Conservation (phyloP, 805 yeast species). For the Saccharomyces eubayanus region DNA sequence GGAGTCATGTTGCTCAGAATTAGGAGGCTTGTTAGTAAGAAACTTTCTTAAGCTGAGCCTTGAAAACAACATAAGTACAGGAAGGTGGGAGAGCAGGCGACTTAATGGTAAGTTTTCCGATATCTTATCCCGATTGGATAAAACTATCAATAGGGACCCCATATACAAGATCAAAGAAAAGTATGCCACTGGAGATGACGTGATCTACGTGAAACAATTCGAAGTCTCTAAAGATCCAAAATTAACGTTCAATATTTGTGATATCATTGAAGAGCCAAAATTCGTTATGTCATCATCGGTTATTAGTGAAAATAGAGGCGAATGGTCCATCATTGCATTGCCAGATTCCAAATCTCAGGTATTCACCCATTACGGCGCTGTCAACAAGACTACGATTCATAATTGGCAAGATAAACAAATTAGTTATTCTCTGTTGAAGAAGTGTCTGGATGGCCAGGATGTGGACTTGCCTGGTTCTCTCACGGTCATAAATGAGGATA, state of each 20-base stretch:
- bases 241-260: constrained; percentile 45
- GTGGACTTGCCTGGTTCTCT: constrained; percentile 3
- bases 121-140: constrained; percentile 6
- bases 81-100: constrained; percentile 11
- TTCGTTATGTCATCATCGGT: constrained; percentile 70
- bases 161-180: constrained; percentile 7
- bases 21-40: constrained; percentile 49
- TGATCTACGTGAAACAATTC: constrained; percentile 7
- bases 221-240: constrained; percentile 11
- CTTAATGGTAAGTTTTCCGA: constrained; percentile 4
- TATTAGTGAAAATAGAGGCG: constrained; percentile 39
- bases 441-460: neutral
- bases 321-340: constrained; percentile 79
- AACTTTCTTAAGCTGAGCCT: constrained; percentile 42
- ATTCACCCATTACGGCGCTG: constrained; percentile 54
- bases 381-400: constrained; percentile 23
- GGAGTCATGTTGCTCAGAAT: constrained; percentile 77
- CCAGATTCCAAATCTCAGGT: constrained; percentile 41
- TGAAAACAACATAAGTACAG: constrained; percentile 16
- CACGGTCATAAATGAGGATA: constrained; percentile 15
- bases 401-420: constrained; percentile 23
- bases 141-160: constrained; percentile 23
- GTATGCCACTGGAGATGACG: neutral
- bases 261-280: constrained; percentile 29
- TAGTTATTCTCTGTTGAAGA: constrained; percentile 2